phyloP scores from a whole-genome alignment of 2,329 filamentous ascomycete species.

The Fusarium tuaranense region DNA sequence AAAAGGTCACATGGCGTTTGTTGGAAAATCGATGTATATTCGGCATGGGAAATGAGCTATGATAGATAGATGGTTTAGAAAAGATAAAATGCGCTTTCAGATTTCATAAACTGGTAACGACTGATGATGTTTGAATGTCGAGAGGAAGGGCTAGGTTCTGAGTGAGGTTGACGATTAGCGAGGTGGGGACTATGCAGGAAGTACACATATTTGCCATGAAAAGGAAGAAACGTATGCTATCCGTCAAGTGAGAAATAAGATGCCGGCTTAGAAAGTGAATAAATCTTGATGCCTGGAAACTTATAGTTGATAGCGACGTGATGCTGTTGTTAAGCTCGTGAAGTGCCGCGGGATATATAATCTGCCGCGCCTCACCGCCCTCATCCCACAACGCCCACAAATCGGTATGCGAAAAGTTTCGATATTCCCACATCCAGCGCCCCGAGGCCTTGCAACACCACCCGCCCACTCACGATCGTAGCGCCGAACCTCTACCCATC shows the following conservation, averaged over 20 bases:
- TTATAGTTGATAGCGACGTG: background rate
- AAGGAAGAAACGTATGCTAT: background rate
- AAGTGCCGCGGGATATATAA: conserved; percentile 32
- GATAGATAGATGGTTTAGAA: conserved; percentile 18
- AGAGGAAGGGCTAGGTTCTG: background rate
- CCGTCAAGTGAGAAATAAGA: background rate
- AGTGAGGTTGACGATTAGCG: background rate
- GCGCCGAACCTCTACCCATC: conserved; percentile 41
- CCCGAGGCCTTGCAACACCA: conserved; percentile 44
- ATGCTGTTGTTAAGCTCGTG: conserved; percentile 12
- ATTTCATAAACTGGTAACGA: background rate
- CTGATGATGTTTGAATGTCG: background rate
- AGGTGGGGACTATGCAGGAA: background rate
- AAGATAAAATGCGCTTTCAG: conserved; percentile 23
- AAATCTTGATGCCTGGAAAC: background rate
- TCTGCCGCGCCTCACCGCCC: conserved; percentile 55
- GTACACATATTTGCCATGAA: background rate
- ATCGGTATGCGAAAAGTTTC: conserved; percentile 56
- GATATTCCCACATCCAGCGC: conserved; percentile 54
- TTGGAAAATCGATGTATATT: background rate
- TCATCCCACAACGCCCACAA: conserved; percentile 60
- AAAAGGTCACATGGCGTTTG: conserved; percentile 25
- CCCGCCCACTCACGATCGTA: conserved; percentile 42
- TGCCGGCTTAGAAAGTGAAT: background rate
- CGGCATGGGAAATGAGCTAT: conserved; percentile 5